These are phyloP conservation scores for Calonectria pauciramosa DNA, from an alignment of 2,329 filamentous ascomycete genomes.

Conservation along the genomic window DNA sequence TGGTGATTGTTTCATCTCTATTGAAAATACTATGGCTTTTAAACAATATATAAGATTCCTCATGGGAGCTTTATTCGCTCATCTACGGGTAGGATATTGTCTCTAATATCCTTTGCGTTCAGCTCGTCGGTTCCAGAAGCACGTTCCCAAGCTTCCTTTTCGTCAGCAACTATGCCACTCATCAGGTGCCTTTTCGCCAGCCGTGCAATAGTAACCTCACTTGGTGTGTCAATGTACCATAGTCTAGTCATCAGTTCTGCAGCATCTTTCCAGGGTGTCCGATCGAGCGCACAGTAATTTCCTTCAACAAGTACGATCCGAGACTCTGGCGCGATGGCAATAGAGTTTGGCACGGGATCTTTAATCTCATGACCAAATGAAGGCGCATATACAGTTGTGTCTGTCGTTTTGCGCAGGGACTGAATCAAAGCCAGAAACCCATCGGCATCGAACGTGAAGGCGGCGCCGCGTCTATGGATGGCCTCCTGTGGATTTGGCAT, in stretches of 20 bases:
- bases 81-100: neutral
- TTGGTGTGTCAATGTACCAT: conserved; percentile 8
- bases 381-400: neutral
- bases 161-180: neutral
- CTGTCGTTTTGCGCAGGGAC: neutral
- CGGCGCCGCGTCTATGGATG: conserved; percentile 14
- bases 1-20: too few species aligned
- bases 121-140: conserved; percentile 12
- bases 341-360: neutral
- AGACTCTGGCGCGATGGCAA: neutral
- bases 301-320: neutral
- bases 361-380: conserved; percentile 3
- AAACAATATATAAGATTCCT: neutral
- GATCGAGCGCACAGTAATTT: neutral
- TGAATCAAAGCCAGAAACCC: neutral
- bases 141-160: conserved; percentile 10
- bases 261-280: conserved; percentile 6
- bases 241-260: conserved; percentile 9
- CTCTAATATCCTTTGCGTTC: conserved; percentile 15
- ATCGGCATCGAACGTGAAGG: conserved; percentile 14
- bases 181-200: neutral
- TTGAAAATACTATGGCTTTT: too few species aligned
- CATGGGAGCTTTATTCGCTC: neutral
- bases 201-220: neutral
- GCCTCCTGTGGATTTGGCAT: conserved; percentile 10